These are phyloP conservation scores for Diplodia scrobiculata DNA, from an alignment of 2,329 filamentous ascomycete genomes.

Conservation along the genomic window DNA sequence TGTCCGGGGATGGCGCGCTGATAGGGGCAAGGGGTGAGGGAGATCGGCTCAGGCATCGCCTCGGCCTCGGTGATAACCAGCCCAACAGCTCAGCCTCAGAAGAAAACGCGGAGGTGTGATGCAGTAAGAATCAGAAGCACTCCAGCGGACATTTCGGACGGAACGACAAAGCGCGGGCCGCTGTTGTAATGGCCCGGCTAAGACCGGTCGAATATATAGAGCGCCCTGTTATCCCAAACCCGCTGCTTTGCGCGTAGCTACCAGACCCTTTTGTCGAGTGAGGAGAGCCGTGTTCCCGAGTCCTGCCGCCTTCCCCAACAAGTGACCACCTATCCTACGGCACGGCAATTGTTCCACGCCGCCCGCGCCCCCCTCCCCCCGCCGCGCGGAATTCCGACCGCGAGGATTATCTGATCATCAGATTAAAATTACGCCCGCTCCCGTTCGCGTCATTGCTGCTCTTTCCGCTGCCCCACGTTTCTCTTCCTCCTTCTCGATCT, in stretches of 20 bases:
- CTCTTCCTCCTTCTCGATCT: not conserved
- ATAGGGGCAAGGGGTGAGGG: constrained; percentile 1
- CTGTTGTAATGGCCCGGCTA: not conserved
- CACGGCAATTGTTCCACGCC: not conserved
- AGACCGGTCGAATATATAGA: not conserved
- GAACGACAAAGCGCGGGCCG: not conserved
- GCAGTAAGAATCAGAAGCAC: not conserved
- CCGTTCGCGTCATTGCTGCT: constrained; percentile 39
- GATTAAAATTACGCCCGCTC: constrained; percentile 12
- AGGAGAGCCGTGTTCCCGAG: not conserved
- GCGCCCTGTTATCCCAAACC: not conserved
- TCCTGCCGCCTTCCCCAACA: not conserved
- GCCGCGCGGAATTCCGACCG: constrained; percentile 4
- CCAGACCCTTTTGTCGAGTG: not conserved
- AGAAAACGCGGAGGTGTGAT: not conserved
- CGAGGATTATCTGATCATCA: constrained; percentile 25
- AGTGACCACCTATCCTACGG: not conserved
- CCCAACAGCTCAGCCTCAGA: not conserved
- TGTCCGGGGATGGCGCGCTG: not conserved
- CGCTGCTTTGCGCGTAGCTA: not conserved
- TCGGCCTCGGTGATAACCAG: constrained; percentile 21
- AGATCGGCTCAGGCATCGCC: constrained; percentile 15
- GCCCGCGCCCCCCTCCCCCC: not conserved
- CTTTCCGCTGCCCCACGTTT: constrained; percentile 33
- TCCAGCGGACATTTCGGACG: not conserved